Conservation (phyloP, 352 stramenopile genomes). For the Phytophthora citrophthora region DNA sequence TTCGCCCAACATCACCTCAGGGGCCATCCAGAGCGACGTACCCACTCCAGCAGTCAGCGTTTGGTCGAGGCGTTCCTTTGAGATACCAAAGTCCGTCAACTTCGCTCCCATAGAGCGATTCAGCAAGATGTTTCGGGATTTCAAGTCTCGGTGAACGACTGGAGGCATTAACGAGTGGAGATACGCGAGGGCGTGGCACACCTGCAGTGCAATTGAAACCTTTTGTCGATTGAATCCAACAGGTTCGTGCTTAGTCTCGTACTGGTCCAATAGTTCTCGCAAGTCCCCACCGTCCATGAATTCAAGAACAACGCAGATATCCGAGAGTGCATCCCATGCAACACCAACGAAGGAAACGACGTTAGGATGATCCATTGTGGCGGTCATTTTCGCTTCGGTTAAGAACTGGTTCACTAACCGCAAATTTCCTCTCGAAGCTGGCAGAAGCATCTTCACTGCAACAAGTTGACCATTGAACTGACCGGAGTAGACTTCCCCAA, state of each 20-base stretch:
- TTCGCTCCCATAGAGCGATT: constrained; percentile 27
- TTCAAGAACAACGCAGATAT: constrained; percentile 52
- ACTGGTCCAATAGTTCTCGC: constrained; percentile 34
- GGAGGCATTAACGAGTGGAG: constrained; percentile 25
- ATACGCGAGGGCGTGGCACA: constrained; percentile 38
- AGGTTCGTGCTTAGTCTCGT: constrained; percentile 3
- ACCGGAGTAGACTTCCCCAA: constrained; percentile 52
- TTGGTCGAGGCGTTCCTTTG: constrained; percentile 10
- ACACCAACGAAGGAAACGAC: constrained; percentile 53
- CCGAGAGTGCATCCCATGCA: constrained; percentile 42
- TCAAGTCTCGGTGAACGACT: constrained; percentile 60
- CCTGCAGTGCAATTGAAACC: constrained; percentile 33
- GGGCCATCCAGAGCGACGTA: constrained; percentile 36
- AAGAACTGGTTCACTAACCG: constrained; percentile 32
- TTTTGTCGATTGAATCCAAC: constrained; percentile 25
- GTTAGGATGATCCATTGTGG: constrained; percentile 34
- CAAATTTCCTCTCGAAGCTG: background rate
- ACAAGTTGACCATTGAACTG: constrained; percentile 37
- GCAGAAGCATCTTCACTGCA: constrained; percentile 48
- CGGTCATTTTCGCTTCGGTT: constrained; percentile 47
- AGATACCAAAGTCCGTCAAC: constrained; percentile 38
- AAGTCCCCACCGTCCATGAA: constrained; percentile 58
- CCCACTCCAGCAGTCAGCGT: constrained; percentile 30
- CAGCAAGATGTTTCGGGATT: constrained; percentile 64
- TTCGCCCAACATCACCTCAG: constrained; percentile 31